Conservation (phyloP, 2,329 filamentous ascomycete genomes). For the Fusarium sp. region DNA sequence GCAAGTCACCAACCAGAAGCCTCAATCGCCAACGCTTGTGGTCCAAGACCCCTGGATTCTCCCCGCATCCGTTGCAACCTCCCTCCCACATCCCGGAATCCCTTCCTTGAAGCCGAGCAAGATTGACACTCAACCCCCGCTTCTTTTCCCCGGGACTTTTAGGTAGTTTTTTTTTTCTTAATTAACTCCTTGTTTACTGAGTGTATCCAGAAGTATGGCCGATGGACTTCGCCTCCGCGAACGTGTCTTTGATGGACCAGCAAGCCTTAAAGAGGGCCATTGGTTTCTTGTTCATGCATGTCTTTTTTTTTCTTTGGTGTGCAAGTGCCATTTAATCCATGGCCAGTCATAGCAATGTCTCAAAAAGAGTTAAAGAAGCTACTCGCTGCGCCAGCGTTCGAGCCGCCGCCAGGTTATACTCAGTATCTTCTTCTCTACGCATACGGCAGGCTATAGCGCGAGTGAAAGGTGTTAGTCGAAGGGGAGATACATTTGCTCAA, state of each 20-base stretch:
- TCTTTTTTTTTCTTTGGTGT: neutral
- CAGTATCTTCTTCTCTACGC: too few species aligned
- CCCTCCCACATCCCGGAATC: neutral
- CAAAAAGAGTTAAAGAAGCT: constrained; percentile 4
- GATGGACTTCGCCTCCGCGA: neutral
- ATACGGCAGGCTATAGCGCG: too few species aligned
- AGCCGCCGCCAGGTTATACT: too few species aligned
- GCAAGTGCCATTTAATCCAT: neutral
- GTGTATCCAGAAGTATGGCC: neutral
- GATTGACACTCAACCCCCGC: neutral
- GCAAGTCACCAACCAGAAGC: neutral
- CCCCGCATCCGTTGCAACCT: neutral
- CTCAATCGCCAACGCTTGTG: neutral
- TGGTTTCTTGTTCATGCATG: neutral
- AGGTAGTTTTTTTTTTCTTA: neutral
- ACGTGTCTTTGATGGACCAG: neutral
- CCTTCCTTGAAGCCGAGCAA: neutral
- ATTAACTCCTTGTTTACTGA: neutral
- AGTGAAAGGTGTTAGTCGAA: too few species aligned
- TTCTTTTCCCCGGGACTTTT: neutral
- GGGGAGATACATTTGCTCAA: too few species aligned
- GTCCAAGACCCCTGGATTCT: neutral
- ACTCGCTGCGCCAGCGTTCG: constrained; percentile 12
- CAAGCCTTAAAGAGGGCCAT: neutral
- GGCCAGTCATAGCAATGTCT: neutral